These are phyloP conservation scores for Fusarium sp. DNA, from an alignment of 2,329 filamentous ascomycete species.

Conservation along the genomic window DNA sequence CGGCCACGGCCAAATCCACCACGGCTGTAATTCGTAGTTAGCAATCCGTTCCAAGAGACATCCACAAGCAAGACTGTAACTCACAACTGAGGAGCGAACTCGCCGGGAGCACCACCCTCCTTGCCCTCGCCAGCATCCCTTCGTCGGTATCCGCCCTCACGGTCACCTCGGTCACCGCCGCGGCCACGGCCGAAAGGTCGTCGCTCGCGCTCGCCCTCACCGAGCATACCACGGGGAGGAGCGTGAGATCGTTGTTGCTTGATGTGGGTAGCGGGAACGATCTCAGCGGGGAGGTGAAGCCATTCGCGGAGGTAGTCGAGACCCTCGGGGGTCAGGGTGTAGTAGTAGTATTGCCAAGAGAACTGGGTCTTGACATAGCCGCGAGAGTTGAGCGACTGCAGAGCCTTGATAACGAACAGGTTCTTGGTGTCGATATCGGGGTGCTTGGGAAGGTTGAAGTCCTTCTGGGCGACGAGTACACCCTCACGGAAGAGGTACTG, in stretches of 20 bases:
- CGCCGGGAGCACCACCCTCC: slow-evolving; percentile 91
- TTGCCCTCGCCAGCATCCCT: slow-evolving; percentile 88
- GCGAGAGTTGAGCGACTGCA: slow-evolving; percentile 97
- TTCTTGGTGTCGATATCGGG: slow-evolving; percentile 99
- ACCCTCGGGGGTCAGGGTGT: slow-evolving; percentile 99
- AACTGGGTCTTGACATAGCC: slow-evolving; percentile 99
- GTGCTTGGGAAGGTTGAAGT: slow-evolving; percentile 99
- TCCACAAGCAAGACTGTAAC: slow-evolving; percentile 51
- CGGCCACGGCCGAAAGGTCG: slow-evolving; percentile 86
- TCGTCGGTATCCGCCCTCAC: slow-evolving; percentile 92
- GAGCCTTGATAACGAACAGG: slow-evolving; percentile 99
- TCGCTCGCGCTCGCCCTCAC: slow-evolving; percentile 84
- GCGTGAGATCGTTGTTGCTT: slow-evolving; percentile 99
- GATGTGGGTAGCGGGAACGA: slow-evolving; percentile 99
- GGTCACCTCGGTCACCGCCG: slow-evolving; percentile 81
- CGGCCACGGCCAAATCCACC: slow-evolving; percentile 91
- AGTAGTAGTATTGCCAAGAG: slow-evolving; percentile 99
- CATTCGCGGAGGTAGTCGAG: slow-evolving; percentile 99
- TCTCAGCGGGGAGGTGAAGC: slow-evolving; percentile 99
- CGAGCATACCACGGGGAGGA: slow-evolving; percentile 98
- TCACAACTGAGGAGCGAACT: slow-evolving; percentile 92
- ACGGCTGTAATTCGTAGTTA: slow-evolving; percentile 69
- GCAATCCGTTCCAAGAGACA: slow-evolving; percentile 37
- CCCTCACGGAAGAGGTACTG: slow-evolving; percentile 96
- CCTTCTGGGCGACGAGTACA: slow-evolving; percentile 98